Evolutionary conservation across 1,139 yeast genomes (phyloP), one percentile per base, ranked within the genome.

Genomic region (Keqinozyma sinolaborantium): DNA sequence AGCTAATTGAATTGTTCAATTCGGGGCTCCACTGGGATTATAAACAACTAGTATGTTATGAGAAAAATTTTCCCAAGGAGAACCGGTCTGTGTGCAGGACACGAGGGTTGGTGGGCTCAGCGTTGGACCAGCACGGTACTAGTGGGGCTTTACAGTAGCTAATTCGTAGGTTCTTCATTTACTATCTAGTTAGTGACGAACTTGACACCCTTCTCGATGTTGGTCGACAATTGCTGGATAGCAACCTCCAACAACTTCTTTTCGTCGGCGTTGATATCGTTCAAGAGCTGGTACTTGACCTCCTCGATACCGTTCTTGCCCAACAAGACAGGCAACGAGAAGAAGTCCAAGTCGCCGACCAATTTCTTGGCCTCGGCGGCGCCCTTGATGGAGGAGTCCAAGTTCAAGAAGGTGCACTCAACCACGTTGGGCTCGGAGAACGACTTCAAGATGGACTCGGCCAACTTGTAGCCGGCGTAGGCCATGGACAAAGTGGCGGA

Each of bases 401-500:
- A 60, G 50, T 67, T 55, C 53, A 82, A 79, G 53, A 69, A 86
- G 28, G 95, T 69, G 54, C 94, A 84, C 67, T 87, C 95, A 42
- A 82, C 71, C 40, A 88, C 71, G 48, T 75, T 72, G 55, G 80
- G 82, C 53, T 94, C 92, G 29, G 73, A 71, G 45, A 83, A 64
- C 52, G 90, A 86, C 62, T 78, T 73, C 59, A 92, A 76, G 42
- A 92, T 90, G 31, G 95, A 76, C 61, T 83, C 84, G 41, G 97
- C 95, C 57, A 88, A 86, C 64, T 83, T 80, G 57, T 94, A 94
- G 69, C 97, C 97, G 36, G 97, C 98, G 61, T 83, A 90, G 44
- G 97, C 97, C 98, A 92, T 92, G 39, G 97, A 90, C 58, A 92
- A 76, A 45, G 98, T 92, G 53, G 97, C 98, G 37, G 97, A 88